These are phyloP conservation scores for Plantago coronopus DNA, from an alignment of 305 asterid species.

Conservation along the genomic window DNA sequence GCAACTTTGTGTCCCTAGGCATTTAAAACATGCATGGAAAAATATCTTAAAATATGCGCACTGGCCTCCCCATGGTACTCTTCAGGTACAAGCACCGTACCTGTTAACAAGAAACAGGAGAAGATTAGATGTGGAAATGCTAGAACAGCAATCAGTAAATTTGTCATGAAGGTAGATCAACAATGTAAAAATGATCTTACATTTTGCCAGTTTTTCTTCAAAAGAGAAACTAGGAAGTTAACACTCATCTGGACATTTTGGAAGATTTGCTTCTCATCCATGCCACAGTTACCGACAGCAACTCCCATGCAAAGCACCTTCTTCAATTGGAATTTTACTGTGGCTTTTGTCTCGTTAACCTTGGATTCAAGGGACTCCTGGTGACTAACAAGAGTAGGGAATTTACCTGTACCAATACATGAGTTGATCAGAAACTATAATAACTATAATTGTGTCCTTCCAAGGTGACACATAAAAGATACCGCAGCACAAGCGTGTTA, in stretches of 20 bases:
- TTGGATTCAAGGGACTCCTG: conserved; percentile 63
- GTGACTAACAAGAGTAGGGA: conserved; percentile 58
- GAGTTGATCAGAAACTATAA: too few relatives aligned
- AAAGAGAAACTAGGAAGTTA: conserved; percentile 53
- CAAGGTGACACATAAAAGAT: too few relatives aligned
- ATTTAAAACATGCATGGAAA: conserved; percentile 9
- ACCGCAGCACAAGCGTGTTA: too few relatives aligned
- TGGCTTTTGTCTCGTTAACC: conserved; percentile 65
- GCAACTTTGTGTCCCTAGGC: conserved; percentile 15
- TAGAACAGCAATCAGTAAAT: background rate
- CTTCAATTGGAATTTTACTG: conserved; percentile 64
- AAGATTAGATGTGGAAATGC: too few relatives aligned
- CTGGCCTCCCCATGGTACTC: conserved; percentile 71
- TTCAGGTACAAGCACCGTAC: conserved; percentile 70
- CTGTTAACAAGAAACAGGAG: conserved; percentile 28
- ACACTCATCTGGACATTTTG: conserved; percentile 72
- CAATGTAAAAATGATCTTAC: conserved; percentile 31
- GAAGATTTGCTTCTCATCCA: conserved; percentile 71
- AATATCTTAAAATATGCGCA: conserved; percentile 44
- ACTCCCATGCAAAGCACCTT: conserved; percentile 83
- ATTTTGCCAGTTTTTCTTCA: conserved; percentile 72
- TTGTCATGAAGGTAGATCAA: background rate
- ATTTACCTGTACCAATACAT: conserved; percentile 42
- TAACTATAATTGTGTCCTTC: too few relatives aligned
- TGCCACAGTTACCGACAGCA: conserved; percentile 58